Evolutionary conservation across 106 monocot species (phyloP), one percentile per base, ranked within the genome.

Genomic region (Allium fistulosum): DNA sequence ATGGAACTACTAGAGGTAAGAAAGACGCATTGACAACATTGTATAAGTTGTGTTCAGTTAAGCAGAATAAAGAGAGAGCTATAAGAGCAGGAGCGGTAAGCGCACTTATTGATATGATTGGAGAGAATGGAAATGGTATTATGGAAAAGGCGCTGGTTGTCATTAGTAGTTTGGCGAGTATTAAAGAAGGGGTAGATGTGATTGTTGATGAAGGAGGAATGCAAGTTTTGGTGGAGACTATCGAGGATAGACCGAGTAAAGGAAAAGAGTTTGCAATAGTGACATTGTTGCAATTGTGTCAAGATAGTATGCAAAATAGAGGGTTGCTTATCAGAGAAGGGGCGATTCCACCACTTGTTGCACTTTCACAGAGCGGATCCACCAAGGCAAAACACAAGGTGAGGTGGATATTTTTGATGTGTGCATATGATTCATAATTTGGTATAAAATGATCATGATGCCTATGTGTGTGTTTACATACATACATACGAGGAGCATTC

Each of bases 11-110:
- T 60, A 65, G 94, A 22, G 94, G 94, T 58, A 94, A 90, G 82
- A 94, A 90, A 80, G 94, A 94, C 69, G 84, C 94, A 17, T 65
- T 94, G 59, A 94, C 90, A 0, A 82, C 90, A 12, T 71, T 87
- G 11, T 94, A 94, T 72, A 90, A 90, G 80, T 80, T 94, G 22
- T 94, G 94, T 74, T 68, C 79, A 14, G 65, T 68, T 49, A 62
- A 75, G 67, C 81, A 78, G 86, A 94, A 94, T 80, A 94, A 94
- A 81, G 82, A 75, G 65, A 66, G 80, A 62, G 79, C 82, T 26
- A 78, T 89, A 26, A 26, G 66, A 6, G 85, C 80, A 8, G 85
- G 89, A 17, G 82, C 72, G 57, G 85, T 85, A 61, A 53, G 66
- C 14, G 69, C 85, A 18, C 69, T 82, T 57, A 62, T 88, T 78